Conservation (phyloP, 495 filamentous ascomycete genomes). For the Tricharina praecox region DNA sequence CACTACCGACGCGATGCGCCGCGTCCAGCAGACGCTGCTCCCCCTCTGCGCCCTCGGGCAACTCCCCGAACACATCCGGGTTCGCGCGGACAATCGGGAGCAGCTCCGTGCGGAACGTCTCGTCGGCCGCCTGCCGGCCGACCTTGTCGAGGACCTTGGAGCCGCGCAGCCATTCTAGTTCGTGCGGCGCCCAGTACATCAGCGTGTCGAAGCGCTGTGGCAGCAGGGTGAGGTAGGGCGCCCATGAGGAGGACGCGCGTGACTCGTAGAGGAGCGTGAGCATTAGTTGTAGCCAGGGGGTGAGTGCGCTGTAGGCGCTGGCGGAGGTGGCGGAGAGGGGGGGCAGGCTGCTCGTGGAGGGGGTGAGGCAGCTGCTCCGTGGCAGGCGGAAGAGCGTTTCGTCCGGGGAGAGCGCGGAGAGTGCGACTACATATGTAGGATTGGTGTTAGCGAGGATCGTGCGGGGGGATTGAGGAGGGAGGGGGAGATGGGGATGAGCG, state of each 20-base stretch:
- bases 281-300: too few species aligned
- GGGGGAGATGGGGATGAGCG: conserved; percentile 16
- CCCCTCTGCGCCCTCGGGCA: neutral
- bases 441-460: conserved; percentile 4
- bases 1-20: conserved; percentile 62
- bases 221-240: conserved; percentile 64
- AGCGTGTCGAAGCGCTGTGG: conserved; percentile 66
- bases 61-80: conserved; percentile 28
- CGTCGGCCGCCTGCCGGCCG: conserved; percentile 53
- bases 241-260: conserved; percentile 50
- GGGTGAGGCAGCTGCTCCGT: conserved; percentile 36
- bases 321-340: too few species aligned
- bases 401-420: conserved; percentile 39
- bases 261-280: conserved; percentile 69
- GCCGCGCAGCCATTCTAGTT: conserved; percentile 58
- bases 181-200: conserved; percentile 70
- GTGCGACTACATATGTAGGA: conserved; percentile 33
- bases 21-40: conserved; percentile 41
- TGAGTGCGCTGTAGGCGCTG: too few species aligned
- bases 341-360: conserved; percentile 35
- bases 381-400: conserved; percentile 50
- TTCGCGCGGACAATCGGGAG: conserved; percentile 38
- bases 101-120: conserved; percentile 45
- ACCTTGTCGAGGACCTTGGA: conserved; percentile 64
- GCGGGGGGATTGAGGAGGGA: conserved; percentile 16